Evolutionary conservation across 768 basidiomycete species (phyloP), one percentile per base, ranked within the genome.

Genomic region (Mycena epipterygia): DNA sequence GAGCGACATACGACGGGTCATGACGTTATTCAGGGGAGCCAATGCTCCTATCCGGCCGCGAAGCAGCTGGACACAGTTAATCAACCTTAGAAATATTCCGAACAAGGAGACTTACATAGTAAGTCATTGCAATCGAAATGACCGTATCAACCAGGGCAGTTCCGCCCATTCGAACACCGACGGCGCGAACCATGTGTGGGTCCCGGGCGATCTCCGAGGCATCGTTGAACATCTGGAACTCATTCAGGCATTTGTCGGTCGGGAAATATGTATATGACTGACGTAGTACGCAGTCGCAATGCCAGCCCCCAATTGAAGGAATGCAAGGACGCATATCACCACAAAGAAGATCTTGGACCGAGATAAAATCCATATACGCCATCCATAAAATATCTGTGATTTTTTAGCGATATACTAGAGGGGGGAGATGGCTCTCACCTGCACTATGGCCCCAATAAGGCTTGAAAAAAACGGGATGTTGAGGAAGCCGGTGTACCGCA

Each of bases 381-480:
- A 75, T 9, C 68, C 72, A 55, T 67, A 75, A 42, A 70, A 75
- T 33, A 70, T 67, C 72, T 73, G 32, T 35, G 25, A 44, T 66
- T 3, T 8, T 21, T 46, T n/a, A 27, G 30, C 39, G 9, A 33
- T 48, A 11, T 2, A 42, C n/a, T 16, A 60, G 12, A 14, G 8
- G 30, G 25, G n/a, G 19, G 25, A 30, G 33, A 23, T 2, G 23
- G 5, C 3, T n/a, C 3, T n/a, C 23, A 68, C 71, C 61, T 75
- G 74, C 9, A 75, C 74, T 11, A 65, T 68, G 7, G 72, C 61
- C 4, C 63, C 71, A n/a, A 73, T 64, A 21, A 71, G 48, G 42
- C 74, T 73, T 19, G 68, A 57, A 17, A 75, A 48, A 30, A 73
- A 56, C 13, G 71, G 72, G 12, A 75, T 49, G 59, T 75, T 73